A percentile compares a stretch with the other conserved stretches of the same genome.
Conservation (phyloP, 2,329 filamentous ascomycete genomes). For the Scolecobasidium constrictum region DNA sequence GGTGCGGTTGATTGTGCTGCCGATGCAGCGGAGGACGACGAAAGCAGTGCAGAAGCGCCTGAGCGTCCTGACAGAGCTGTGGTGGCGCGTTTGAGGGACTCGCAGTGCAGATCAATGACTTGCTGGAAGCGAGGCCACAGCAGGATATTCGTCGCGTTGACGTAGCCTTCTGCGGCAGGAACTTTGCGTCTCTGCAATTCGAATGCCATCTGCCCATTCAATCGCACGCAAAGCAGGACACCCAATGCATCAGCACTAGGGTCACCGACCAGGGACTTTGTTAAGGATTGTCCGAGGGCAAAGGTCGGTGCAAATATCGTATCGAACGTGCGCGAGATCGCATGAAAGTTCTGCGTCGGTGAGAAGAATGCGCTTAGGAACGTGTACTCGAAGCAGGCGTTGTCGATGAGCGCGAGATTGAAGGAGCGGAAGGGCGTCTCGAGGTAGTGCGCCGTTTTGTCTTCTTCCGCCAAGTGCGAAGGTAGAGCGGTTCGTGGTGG, state of each 20-base stretch:
- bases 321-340: constrained; percentile 71
- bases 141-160: constrained; percentile 91
- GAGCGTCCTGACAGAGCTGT: constrained; percentile 14
- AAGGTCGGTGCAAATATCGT: constrained; percentile 89
- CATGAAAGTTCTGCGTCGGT: constrained; percentile 60
- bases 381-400: constrained; percentile 87
- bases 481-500: constrained; percentile 66
- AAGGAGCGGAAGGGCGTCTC: constrained; percentile 90
- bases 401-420: constrained; percentile 88
- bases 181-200: constrained; percentile 86
- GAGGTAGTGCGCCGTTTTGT: constrained; percentile 73
- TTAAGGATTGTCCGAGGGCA: constrained; percentile 65
- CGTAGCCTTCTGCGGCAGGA: constrained; percentile 78
- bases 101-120: constrained; percentile 86
- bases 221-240: constrained; percentile 76
- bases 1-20: constrained; percentile 66
- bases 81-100: constrained; percentile 58
- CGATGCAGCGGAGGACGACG: constrained; percentile 36
- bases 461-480: constrained; percentile 85
- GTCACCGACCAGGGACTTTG: constrained; percentile 63
- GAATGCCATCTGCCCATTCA: constrained; percentile 92
- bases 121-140: constrained; percentile 93
- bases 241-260: constrained; percentile 81
- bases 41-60: constrained; percentile 22
- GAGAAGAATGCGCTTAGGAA: constrained; percentile 88